These are phyloP conservation scores for Aureobasidium namibiae DNA, from an alignment of 2,329 filamentous ascomycete genomes.

Conservation along the genomic window DNA sequence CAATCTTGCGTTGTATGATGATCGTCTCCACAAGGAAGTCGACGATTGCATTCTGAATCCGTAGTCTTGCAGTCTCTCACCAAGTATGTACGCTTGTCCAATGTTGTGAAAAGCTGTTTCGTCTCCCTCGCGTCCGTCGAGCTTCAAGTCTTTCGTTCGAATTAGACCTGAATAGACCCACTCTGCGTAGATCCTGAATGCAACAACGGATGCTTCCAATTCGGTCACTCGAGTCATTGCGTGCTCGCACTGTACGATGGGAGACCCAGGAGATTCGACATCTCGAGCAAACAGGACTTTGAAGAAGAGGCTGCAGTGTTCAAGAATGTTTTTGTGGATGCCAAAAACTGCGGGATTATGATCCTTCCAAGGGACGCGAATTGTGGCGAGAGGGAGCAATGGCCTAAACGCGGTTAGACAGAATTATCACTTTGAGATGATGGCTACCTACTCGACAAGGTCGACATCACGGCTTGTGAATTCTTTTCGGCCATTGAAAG, in stretches of 20 bases:
- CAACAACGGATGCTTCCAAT: constrained; percentile 12
- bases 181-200: constrained; percentile 18
- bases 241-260: background rate
- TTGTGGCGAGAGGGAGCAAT: background rate
- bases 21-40: constrained; percentile 17
- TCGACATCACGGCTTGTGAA: no score
- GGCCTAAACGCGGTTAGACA: background rate
- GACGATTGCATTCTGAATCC: constrained; percentile 21
- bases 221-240: constrained; percentile 4
- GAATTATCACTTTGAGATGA: background rate
- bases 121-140: background rate
- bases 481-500: no score
- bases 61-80: constrained; percentile 19
- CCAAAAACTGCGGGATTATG: background rate
- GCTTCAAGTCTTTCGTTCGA: no score
- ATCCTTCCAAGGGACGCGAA: background rate
- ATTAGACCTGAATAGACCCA: constrained; percentile 18
- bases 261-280: no score
- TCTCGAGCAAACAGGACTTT: background rate
- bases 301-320: background rate
- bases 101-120: constrained; percentile 13
- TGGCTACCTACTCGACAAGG: background rate
- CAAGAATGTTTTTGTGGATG: background rate
- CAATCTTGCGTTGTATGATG: background rate
- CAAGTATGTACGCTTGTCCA: constrained; percentile 20